Evolutionary conservation across 2,329 filamentous ascomycete genomes (phyloP), one percentile per base, ranked within the genome.

Genomic region (Aspergillus vadensis): DNA sequence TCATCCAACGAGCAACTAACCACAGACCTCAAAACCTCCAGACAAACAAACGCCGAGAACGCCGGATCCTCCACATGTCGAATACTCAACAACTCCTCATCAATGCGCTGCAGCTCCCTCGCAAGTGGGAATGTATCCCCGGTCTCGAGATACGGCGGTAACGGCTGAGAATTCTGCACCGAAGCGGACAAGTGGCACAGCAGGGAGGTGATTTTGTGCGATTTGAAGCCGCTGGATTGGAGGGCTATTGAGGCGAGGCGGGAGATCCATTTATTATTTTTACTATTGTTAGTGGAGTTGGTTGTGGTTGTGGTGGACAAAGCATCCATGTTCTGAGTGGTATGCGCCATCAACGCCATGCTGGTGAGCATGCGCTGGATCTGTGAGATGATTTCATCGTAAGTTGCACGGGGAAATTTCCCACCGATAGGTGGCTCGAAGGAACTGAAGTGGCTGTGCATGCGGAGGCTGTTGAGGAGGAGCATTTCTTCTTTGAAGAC

Each of bases 401-500:
- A 91, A 5, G 82, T 80, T 49, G 83, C 75, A 21, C 81, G 81
- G 0, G 90, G 90, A 65, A 91, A 93, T 57, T 83, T 85, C 21
- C 90, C 90, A 14, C 90, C 89, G n/a, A 92, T 82, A 0, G 85
- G 85, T 0, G 88, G 85, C 67, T 92, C 89, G 78, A 84, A 92
- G 47, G 81, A 83, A 47, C 88, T 83, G 72, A 90, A 91, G 5
- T 80, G 80, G 8, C 85, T 82, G 68, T 91, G 86, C 66, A 82
- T 80, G 47, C 85, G 81, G 43, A 92, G 75, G 0, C 82, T 84
- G 8, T 85, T 83, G 1, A 91, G 74, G 0, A 91, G 78, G 23
- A 87, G 74, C 72, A 88, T 83, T 51, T 89, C 82, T 71, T 91
- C 90, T 41, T 84, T 81, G 67, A 89, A 89, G 2, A 91, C 80